A percentile compares a stretch with the other conserved stretches of the same genome.
These are phyloP conservation scores for Podila clonocystis DNA, from an alignment of 192 early-diverging fungal species.

Conservation along the genomic window DNA sequence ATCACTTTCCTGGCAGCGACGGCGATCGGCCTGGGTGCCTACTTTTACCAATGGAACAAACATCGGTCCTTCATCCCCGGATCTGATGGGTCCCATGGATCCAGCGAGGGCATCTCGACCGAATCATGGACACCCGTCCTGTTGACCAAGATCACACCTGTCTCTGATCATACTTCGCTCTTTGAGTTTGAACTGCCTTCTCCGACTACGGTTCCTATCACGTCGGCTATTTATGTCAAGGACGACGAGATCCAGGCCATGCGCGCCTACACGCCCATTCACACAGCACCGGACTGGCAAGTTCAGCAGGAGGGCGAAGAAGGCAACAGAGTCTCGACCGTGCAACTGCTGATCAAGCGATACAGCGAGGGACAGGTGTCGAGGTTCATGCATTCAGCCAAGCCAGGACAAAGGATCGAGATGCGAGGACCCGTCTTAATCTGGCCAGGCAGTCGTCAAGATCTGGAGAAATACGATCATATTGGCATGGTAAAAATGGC, in stretches of 20 bases:
- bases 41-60: neutral
- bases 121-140: conserved; percentile 61
- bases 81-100: conserved; percentile 24
- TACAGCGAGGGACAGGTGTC: conserved; percentile 74
- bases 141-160: conserved; percentile 50
- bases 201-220: conserved; percentile 57
- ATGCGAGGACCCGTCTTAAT: conserved; percentile 72
- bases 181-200: conserved; percentile 66
- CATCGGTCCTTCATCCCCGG: conserved; percentile 9
- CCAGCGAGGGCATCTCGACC: conserved; percentile 22
- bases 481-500: conserved; percentile 63
- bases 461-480: conserved; percentile 53
- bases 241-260: conserved; percentile 76
- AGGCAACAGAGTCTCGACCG: too few species aligned
- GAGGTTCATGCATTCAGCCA: conserved; percentile 62
- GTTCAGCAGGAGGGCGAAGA: conserved; percentile 1
- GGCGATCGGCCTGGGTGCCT: neutral
- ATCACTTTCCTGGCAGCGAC: neutral
- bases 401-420: conserved; percentile 63
- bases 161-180: conserved; percentile 62
- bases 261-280: conserved; percentile 76
- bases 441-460: conserved; percentile 54
- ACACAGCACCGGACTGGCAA: conserved; percentile 53
- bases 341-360: conserved; percentile 75
- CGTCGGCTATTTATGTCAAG: conserved; percentile 72